These are phyloP conservation scores for Smittium culicis DNA, from an alignment of 371 early-diverging fungal species.

Conservation along the genomic window DNA sequence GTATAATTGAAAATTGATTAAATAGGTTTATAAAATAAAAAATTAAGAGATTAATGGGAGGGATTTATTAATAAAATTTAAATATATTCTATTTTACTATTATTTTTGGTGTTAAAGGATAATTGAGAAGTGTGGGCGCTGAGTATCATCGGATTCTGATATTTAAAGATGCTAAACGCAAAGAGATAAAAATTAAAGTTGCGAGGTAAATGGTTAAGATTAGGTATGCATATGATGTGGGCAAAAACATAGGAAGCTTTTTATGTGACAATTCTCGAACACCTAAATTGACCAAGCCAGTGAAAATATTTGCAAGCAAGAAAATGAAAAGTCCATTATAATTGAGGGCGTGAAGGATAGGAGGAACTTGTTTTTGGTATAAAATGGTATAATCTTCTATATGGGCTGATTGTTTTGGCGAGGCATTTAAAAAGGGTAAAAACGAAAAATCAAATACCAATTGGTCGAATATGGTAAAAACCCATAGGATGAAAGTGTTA, in stretches of 20 bases:
- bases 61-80: too few species aligned
- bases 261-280: slow-evolving; percentile 12
- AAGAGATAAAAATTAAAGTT: slow-evolving; percentile 11
- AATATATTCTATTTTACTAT: too few species aligned
- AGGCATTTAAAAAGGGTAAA: slow-evolving; percentile 16
- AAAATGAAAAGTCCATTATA: slow-evolving; percentile 67
- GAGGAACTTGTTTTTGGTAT: slow-evolving; percentile 33
- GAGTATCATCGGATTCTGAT: slow-evolving; percentile 8
- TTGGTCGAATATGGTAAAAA: slow-evolving; percentile 42
- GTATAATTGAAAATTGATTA: too few species aligned
- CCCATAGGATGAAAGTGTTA: slow-evolving; percentile 40
- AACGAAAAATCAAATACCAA: slow-evolving; percentile 19
- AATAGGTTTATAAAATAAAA: too few species aligned
- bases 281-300: slow-evolving; percentile 60
- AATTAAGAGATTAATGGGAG: too few species aligned
- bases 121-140: neutral
- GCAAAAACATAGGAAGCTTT: slow-evolving; percentile 48
- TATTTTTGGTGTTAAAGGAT: too few species aligned
- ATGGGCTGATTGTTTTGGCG: too few species aligned
- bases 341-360: slow-evolving; percentile 55
- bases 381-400: too few species aligned
- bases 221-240: slow-evolving; percentile 28
- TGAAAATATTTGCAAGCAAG: slow-evolving; percentile 70
- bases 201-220: slow-evolving; percentile 43
- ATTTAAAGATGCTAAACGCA: neutral